Base-by-base conservation (phyloP, 345 rosid genomes). In the Pistacia vera region DNA sequence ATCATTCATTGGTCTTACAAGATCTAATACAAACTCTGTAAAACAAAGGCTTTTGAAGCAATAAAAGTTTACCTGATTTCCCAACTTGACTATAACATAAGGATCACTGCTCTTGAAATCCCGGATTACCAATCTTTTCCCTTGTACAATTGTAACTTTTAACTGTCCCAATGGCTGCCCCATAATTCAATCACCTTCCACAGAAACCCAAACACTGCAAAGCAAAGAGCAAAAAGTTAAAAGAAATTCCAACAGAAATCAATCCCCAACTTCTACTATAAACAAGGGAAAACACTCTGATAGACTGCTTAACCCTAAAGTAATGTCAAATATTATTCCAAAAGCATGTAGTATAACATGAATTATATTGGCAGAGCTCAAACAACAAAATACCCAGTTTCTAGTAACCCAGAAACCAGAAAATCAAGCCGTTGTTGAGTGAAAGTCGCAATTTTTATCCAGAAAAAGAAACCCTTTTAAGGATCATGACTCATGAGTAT, bases 31-130 rank as follows among this genome's bases (percentile, higher is more conserved):
- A 2, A 30, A 30, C 33, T 30, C 3, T 2, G 3, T 28, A 41
- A 41, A 5, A 7, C 46, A 41, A 41, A 41, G 46, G 46, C 46
- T 8, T 41, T 41, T 41, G 9, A 7, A 5, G 46, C 9, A 41
- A 41, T 41, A 8, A 6, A 6, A 60, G 71, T 54, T 77, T 63
- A 90, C 99, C 93, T 96, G 95, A 83, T 79, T 86, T 49, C 90
- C 97, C 59, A 96, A 83, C 87, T 93, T 96, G 87, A 91, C 77
- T 17, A 96, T 85, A 63, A 93, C 98, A 79, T 96, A 96, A 75
- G 99, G 99, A 89, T 96, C 99, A 77, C 99, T 96, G 77, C 87
- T 90, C 84, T 88, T 96, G 86, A 96, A 96, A 84, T 96, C 99
- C 77, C 99, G 85, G 72, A 96, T 91, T 46, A 75, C 99, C 73